phyloP scores from a whole-genome alignment of 768 basidiomycete species.

The Boletus rubropictus region DNA sequence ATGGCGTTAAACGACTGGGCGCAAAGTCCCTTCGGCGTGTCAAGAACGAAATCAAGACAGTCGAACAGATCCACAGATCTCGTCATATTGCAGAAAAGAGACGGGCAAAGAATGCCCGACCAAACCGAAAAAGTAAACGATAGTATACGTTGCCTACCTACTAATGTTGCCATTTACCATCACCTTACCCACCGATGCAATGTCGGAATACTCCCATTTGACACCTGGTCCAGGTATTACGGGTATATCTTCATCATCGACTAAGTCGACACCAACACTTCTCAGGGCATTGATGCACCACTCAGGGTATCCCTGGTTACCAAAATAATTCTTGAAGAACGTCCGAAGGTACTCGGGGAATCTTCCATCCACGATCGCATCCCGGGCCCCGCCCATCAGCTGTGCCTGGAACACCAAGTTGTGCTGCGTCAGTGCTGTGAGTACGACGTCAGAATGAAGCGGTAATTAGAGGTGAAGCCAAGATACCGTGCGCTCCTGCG shows the following conservation, averaged over 20 bases:
- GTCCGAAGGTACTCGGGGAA: constrained; percentile 73
- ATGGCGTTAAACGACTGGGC: constrained; percentile 40
- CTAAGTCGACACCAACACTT: constrained; percentile 78
- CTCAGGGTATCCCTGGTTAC: constrained; percentile 69
- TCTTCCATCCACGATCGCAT: constrained; percentile 69
- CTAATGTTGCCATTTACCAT: background rate
- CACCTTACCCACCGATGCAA: constrained; percentile 13
- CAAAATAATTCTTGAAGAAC: constrained; percentile 79
- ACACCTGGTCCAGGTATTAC: constrained; percentile 58
- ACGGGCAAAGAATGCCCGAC: constrained; percentile 78
- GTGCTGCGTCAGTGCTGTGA: constrained; percentile 70
- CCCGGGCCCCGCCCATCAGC: constrained; percentile 79
- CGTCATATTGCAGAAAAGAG: constrained; percentile 61
- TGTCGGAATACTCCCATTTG: constrained; percentile 76
- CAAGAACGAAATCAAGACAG: constrained; percentile 80
- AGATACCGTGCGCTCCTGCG: constrained; percentile 74
- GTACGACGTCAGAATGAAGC: constrained; percentile 11
- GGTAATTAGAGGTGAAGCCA: constrained; percentile 13
- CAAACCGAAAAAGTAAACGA: constrained; percentile 36
- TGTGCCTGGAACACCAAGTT: constrained; percentile 84
- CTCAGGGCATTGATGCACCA: constrained; percentile 85
- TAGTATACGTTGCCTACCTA: constrained; percentile 12
- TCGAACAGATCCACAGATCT: constrained; percentile 79
- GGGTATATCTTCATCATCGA: constrained; percentile 48
- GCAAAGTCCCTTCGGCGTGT: constrained; percentile 59